Base-by-base conservation (phyloP, 768 basidiomycete genomes). In the Lactarius deliciosus region DNA sequence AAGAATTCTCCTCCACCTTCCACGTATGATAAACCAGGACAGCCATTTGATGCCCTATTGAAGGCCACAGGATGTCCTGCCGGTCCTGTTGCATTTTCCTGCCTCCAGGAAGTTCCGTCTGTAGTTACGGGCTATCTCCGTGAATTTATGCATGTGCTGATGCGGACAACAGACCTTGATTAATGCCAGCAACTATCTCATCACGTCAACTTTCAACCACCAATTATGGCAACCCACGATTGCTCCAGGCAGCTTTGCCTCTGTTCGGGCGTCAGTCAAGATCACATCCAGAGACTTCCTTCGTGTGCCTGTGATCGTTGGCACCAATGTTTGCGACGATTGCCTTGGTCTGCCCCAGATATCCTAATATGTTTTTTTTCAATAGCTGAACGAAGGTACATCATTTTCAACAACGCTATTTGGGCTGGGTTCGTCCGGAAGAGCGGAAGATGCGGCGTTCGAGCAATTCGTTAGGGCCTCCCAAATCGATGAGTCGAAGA, bases 221-320 rank as follows among this genome's bases (percentile, higher is more conserved):
- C 85, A 86, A 63, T 74, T 86, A 9, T 86, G 85, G 85, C 77
- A 86, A 68, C 85, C 85, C 0, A 72, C 82, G 0, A 77, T 85
- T 20, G 84, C 82, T 3, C 63, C 74, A 0, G 83, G 82, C 4
- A 85, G 83, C 70, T 76, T 85, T 43, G 73, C 80, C 40, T 74
- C 81, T 0, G 78, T 77, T 61, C 73, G 79, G 43, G 80, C 83
- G 5, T 85, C 84, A 0, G 61, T 71, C 6, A 77, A 76, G 50
- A 80, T 86, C 25, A 71, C 75, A 5, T 71, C 76, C 1, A 82
- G 82, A 7, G 75, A 82, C n/a, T 85, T 84, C 68, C 70, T 81
- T 18, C 83, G 80, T 57, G 73, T 86, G 8, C 84, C 85, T 18
- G 81, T 79, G 69, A 69, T 86, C 0, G 80, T 73, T 28, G 85